phyloP scores from a whole-genome alignment of 768 basidiomycete genomes.

The Trametes coccinea region DNA sequence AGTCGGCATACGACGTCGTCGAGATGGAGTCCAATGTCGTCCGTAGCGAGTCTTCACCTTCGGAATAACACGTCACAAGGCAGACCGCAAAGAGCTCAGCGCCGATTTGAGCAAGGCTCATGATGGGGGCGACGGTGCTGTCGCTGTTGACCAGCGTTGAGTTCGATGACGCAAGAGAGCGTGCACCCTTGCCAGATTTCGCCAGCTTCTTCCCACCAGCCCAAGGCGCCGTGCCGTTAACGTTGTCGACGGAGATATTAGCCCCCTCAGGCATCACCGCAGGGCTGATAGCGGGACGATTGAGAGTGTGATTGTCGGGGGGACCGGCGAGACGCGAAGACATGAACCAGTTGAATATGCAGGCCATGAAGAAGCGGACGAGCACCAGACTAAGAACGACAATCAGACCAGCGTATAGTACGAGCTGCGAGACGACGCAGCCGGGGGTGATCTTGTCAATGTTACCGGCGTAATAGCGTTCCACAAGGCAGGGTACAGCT shows the following conservation, averaged over 20 bases:
- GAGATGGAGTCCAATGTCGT: conserved; percentile 95
- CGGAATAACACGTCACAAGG: conserved; percentile 96
- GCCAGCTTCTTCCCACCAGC: conserved; percentile 57
- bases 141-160: conserved; percentile 52
- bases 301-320: conserved; percentile 68
- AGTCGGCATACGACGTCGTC: conserved; percentile 85
- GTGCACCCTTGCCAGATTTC: conserved; percentile 50
- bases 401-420: conserved; percentile 88
- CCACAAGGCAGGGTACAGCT: conserved; percentile 76
- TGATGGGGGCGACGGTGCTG: conserved; percentile 52
- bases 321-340: conserved; percentile 79
- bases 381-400: conserved; percentile 90
- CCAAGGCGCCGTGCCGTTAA: conserved; percentile 94
- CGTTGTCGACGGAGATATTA: conserved; percentile 90
- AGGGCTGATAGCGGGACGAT: conserved; percentile 86
- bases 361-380: conserved; percentile 94
- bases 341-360: conserved; percentile 95
- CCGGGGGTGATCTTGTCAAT: conserved; percentile 97
- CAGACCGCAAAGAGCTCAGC: conserved; percentile 94
- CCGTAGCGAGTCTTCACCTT: conserved; percentile 90
- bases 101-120: conserved; percentile 89
- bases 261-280: conserved; percentile 97
- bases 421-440: conserved; percentile 86
- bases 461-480: conserved; percentile 90
- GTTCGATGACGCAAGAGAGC: conserved; percentile 53